phyloP scores from a whole-genome alignment of 129 eudicot species.

The Chrysanthemum makinoi region DNA sequence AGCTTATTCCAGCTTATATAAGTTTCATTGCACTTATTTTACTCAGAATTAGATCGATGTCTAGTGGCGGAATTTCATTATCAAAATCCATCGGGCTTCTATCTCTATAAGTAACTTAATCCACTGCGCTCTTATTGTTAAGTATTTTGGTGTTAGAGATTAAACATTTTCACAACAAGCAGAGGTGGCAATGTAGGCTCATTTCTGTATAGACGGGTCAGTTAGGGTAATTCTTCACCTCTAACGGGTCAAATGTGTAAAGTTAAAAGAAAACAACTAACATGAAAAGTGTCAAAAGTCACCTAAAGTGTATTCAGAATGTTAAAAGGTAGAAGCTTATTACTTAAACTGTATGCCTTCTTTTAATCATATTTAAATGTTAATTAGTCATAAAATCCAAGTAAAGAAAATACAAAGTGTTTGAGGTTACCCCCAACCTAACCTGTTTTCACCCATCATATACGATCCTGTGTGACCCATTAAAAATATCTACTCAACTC shows the following conservation, averaged over 20 bases:
- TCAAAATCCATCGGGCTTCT: constrained; percentile 99
- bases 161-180: not conserved
- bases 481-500: not conserved
- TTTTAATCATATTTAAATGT: too few species aligned
- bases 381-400: not conserved
- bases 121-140: constrained; percentile 52
- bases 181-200: too few species aligned
- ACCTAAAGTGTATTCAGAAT: too few species aligned
- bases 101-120: constrained; percentile 89
- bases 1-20: constrained; percentile 29
- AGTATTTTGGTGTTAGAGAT: not conserved
- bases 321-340: too few species aligned
- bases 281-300: too few species aligned
- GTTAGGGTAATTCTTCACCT: too few species aligned
- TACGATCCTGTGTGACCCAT: too few species aligned
- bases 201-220: too few species aligned
- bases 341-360: too few species aligned
- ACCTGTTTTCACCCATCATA: not conserved
- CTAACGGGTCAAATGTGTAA: not conserved
- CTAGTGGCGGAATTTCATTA: constrained; percentile 98
- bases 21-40: too few species aligned
- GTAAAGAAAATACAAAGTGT: not conserved
- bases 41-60: too few species aligned
- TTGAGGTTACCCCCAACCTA: constrained; percentile 3
- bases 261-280: too few species aligned